A percentile compares a stretch with the other conserved stretches of the same genome.
Conservation (phyloP, 805 yeast species). For the Teunomyces atbi region DNA sequence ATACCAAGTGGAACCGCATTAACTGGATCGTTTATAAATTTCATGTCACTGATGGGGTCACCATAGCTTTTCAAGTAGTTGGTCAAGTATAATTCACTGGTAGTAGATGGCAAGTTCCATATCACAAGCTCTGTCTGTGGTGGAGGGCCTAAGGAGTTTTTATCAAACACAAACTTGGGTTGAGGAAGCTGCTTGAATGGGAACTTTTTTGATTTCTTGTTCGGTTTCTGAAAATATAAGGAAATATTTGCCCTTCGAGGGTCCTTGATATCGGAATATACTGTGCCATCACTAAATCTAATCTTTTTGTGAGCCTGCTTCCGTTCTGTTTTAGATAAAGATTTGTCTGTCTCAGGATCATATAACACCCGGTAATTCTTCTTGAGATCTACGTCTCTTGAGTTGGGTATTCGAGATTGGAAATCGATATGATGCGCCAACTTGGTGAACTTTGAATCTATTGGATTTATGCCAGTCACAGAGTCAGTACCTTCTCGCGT, state of each 20-base stretch:
- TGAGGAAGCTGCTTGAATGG: constrained; percentile 44
- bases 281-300: constrained; percentile 28
- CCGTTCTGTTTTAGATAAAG: constrained; percentile 30
- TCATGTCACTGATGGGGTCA: constrained; percentile 52
- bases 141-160: constrained; percentile 69
- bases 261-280: constrained; percentile 25
- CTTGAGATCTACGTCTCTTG: constrained; percentile 12
- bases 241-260: constrained; percentile 37
- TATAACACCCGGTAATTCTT: constrained; percentile 46
- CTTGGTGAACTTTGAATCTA: constrained; percentile 27
- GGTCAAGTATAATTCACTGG: constrained; percentile 43
- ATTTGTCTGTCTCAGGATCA: constrained; percentile 46
- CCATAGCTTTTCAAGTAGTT: constrained; percentile 66
- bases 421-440: constrained; percentile 30
- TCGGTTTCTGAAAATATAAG: constrained; percentile 35
- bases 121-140: constrained; percentile 71
- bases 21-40: constrained; percentile 63
- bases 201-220: constrained; percentile 38
- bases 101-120: constrained; percentile 59
- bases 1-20: constrained; percentile 81
- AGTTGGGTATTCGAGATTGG: constrained; percentile 8
- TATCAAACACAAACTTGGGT: constrained; percentile 54
- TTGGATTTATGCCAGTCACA: constrained; percentile 30
- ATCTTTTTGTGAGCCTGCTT: constrained; percentile 39
- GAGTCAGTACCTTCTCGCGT: constrained; percentile 28